Evolutionary conservation across 129 eudicot species (phyloP).

Genomic region (Chrysanthemum lavandulifolium): DNA sequence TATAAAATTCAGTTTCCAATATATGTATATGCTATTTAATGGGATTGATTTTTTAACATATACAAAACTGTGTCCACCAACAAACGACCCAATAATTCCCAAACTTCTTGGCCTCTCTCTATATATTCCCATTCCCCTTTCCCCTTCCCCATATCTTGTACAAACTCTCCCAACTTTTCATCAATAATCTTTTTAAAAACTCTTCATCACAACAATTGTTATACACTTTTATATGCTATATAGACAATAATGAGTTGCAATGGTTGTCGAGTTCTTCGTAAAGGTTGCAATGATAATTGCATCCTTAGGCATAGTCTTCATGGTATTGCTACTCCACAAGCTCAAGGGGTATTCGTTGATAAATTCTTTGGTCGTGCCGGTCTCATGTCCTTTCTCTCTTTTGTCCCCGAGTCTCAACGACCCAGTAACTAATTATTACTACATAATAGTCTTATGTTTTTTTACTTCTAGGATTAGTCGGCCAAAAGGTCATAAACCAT

Average conservation of each 20-base stretch:
- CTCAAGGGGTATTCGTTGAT: slow-evolving; percentile 80
- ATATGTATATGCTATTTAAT: not conserved
- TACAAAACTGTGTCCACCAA: slow-evolving; percentile 25
- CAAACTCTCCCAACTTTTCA: slow-evolving; percentile 32
- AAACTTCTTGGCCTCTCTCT: slow-evolving; percentile 26
- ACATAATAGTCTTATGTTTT: too few relatives aligned
- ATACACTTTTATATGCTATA: not conserved
- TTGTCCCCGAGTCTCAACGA: slow-evolving; percentile 68
- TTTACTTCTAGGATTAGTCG: too few relatives aligned
- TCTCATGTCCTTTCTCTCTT: slow-evolving; percentile 66
- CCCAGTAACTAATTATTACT: slow-evolving; percentile 43
- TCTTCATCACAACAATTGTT: not conserved
- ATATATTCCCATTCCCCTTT: slow-evolving; percentile 37
- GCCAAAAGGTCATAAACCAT: too few relatives aligned
- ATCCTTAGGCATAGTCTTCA: slow-evolving; percentile 61
- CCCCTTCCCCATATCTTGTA: slow-evolving; percentile 17
- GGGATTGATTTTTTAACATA: not conserved
- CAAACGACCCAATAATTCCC: slow-evolving; percentile 33
- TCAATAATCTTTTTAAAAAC: slow-evolving; percentile 23
- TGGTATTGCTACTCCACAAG: slow-evolving; percentile 60
- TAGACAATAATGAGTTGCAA: slow-evolving; percentile 61
- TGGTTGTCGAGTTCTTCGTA: slow-evolving; percentile 83
- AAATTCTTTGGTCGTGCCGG: slow-evolving; percentile 93
- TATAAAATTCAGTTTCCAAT: too few relatives aligned
- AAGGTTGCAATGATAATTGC: slow-evolving; percentile 65